Base-by-base conservation (phyloP, 768 basidiomycete genomes). In the Tubosaeta brunneosetosa region DNA sequence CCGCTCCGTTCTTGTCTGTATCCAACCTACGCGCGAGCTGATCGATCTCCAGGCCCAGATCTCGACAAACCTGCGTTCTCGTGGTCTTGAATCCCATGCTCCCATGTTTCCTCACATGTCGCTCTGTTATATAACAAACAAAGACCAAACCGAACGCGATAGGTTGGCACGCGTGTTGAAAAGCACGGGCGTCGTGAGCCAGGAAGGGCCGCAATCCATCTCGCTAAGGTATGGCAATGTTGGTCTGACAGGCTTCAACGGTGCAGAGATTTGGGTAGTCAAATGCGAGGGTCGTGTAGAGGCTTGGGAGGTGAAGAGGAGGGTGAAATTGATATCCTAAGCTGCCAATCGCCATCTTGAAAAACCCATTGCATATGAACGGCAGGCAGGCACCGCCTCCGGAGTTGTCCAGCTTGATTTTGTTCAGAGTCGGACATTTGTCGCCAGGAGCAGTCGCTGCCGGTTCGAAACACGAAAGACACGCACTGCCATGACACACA, bases 91-190 rank as follows among this genome's bases (percentile, higher is more conserved):
- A 22, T 74, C 78, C 2, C 60, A 61, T 3, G 82, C 85, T 1
- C 85, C 86, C 0, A 67, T 72, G 33, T 86, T 80, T 55, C 85
- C 88, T 7, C 89, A 91, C 65, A 55, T 89, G 56, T 91, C 89
- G 33, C 59, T 91, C 53, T 84, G 79, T 61, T 91, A 91, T 62
- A 82, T 90, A 53, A 74, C 73, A 26, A 82, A 90, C 52, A 73
- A 75, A n/a, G 87, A 90, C 55, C 76, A 76, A 4, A 61, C 11
- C 17, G 78, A 85, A 66, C 79, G 87, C 41, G 69, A 71, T 19
- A 73, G 62, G 55, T 78, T 77, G 38, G 73, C 76, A 36, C 66
- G 73, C 26, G 70, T 71, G 54, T 67, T 86, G 59, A 58, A 67
- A 54, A 61, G 68, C 12, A 55, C 64, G 1, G 69, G 75, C 11